Evolutionary conservation across 1,284 basidiomycete species (phyloP).

Genomic region (Fomitopsis palustris): DNA sequence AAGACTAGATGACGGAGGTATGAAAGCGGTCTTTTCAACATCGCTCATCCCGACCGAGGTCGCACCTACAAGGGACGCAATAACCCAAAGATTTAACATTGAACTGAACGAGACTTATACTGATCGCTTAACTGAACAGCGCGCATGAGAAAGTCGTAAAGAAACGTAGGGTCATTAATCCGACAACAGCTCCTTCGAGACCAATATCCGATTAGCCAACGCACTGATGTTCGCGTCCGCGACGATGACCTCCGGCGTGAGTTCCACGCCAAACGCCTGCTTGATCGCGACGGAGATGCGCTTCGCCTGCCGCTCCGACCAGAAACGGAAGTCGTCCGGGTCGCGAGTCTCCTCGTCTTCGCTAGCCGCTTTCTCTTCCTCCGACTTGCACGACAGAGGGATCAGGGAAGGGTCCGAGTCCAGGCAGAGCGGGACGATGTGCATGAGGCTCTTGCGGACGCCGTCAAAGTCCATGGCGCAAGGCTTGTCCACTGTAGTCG

Average conservation of each 20-base stretch:
- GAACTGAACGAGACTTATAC: too few relatives aligned
- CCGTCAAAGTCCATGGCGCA: constrained; percentile 56
- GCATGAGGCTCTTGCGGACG: constrained; percentile 64
- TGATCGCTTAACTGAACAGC: too few relatives aligned
- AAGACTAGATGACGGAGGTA: too few relatives aligned
- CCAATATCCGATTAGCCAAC: constrained; percentile 80
- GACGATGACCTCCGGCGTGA: constrained; percentile 85
- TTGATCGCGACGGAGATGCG: constrained; percentile 79
- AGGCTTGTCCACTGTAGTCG: constrained; percentile 60
- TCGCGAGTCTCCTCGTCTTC: constrained; percentile 50
- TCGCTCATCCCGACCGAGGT: too few relatives aligned
- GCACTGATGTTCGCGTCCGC: constrained; percentile 91
- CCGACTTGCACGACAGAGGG: constrained; percentile 63
- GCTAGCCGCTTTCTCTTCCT: constrained; percentile 5
- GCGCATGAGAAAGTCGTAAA: too few relatives aligned
- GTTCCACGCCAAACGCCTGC: constrained; percentile 84
- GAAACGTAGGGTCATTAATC: constrained; percentile 10
- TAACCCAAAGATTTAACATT: too few relatives aligned
- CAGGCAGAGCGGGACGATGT: constrained; percentile 83
- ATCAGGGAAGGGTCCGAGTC: constrained; percentile 83
- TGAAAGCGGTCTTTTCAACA: too few relatives aligned
- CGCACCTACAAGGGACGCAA: too few relatives aligned
- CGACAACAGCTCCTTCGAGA: constrained; percentile 69
- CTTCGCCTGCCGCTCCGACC: constrained; percentile 86
- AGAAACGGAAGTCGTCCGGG: constrained; percentile 92